Percentiles rank a stretch among this genome's conserved stretches.
Evolutionary conservation across 108 stramenopile genomes (phyloP).

Genomic region (Asterionellopsis glacialis): DNA sequence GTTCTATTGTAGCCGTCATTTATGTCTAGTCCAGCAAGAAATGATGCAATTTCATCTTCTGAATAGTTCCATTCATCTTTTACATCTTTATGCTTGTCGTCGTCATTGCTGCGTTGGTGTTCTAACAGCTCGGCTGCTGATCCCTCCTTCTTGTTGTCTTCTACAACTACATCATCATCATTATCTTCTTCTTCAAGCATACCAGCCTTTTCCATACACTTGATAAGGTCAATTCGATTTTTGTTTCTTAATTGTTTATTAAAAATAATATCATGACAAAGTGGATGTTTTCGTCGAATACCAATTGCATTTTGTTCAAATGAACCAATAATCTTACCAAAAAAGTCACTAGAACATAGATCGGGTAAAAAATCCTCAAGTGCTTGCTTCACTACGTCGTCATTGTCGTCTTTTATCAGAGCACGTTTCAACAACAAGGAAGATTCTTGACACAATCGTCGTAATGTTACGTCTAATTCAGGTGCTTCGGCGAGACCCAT

Average conservation of each 20-base stretch:
- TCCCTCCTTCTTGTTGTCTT: constrained; percentile 12
- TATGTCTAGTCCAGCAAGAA: constrained; percentile 26
- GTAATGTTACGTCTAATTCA: constrained; percentile 21
- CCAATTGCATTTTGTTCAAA: constrained; percentile 63
- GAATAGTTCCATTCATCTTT: constrained; percentile 30
- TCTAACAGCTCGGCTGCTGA: not conserved
- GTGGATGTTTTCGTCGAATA: constrained; percentile 42
- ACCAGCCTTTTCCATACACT: constrained; percentile 38
- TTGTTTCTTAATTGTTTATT: constrained; percentile 27
- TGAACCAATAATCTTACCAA: constrained; percentile 41
- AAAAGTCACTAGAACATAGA: constrained; percentile 12
- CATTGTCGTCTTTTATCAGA: too few species aligned
- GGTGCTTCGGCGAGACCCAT: constrained; percentile 10
- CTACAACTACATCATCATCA: constrained; percentile 16
- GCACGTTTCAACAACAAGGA: constrained; percentile 14
- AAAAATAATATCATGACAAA: constrained; percentile 35
- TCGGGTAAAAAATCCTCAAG: not conserved
- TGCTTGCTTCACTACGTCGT: constrained; percentile 1
- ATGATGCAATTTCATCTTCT: constrained; percentile 48
- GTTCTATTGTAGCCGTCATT: constrained; percentile 2
- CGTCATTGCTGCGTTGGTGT: not conserved
- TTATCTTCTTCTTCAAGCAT: constrained; percentile 46
- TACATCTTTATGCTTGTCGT: not conserved
- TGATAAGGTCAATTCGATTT: constrained; percentile 31
- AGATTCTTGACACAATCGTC: constrained; percentile 39